These are phyloP conservation scores for Populus davidiana DNA, from an alignment of 345 rosid species.

Conservation along the genomic window DNA sequence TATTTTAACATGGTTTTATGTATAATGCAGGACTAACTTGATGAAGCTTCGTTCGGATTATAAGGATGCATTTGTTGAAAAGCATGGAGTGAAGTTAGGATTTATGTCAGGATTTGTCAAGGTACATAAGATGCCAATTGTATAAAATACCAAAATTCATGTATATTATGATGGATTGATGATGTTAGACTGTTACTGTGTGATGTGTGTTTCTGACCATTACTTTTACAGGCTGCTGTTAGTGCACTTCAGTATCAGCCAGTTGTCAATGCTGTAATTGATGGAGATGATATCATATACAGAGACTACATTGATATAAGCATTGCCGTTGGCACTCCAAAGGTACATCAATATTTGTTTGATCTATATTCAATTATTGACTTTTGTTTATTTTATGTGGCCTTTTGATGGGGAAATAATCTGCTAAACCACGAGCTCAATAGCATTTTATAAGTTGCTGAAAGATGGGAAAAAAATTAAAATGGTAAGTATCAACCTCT, in stretches of 20 bases:
- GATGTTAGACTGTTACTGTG: too few relatives aligned
- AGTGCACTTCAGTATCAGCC: slow-evolving; percentile 89
- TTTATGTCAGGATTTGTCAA: slow-evolving; percentile 93
- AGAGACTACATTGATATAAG: slow-evolving; percentile 86
- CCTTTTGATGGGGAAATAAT: neutral
- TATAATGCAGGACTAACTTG: slow-evolving; percentile 68
- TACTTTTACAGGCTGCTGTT: slow-evolving; percentile 67
- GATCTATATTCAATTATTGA: neutral
- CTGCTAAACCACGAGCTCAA: neutral
- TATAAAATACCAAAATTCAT: neutral
- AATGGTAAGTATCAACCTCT: neutral
- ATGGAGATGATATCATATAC: slow-evolving; percentile 90
- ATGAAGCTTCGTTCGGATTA: slow-evolving; percentile 94
- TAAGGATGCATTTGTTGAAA: slow-evolving; percentile 85
- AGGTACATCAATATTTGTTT: slow-evolving; percentile 36
- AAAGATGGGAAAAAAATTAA: neutral
- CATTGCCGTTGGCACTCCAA: slow-evolving; percentile 78
- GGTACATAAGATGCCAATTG: slow-evolving; percentile 27
- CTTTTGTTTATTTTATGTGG: neutral
- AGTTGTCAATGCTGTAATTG: slow-evolving; percentile 88
- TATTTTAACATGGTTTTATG: neutral
- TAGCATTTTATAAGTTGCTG: neutral
- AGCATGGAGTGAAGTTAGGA: slow-evolving; percentile 90
- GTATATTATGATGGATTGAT: neutral
- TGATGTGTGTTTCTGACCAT: neutral